Base-by-base conservation (phyloP, 2,329 filamentous ascomycete species). In the Coleophoma cylindrospora region DNA sequence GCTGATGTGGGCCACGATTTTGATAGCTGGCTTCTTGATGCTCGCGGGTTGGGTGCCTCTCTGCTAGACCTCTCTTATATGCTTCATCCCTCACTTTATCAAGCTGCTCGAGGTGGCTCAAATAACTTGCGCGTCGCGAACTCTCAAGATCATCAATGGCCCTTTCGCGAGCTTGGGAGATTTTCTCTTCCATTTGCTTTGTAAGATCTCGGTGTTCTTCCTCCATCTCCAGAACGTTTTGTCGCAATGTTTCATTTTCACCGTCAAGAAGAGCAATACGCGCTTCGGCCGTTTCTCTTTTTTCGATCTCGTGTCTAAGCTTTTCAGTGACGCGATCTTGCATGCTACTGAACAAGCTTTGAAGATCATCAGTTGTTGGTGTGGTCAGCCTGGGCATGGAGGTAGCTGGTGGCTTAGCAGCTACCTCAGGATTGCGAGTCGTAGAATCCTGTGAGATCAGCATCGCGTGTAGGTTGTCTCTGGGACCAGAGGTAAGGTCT, bases 81-180 rank as follows among this genome's bases (percentile, higher is more conserved):
- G 50, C 48, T 10, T 49, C 47, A 2, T 43, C 22, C 22, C 47
- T 47, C 12, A 47, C 47, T 21, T 49, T 43, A 40, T 32, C 19
- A 8, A 52, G 19, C 17, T 49, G 47, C 19, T 49, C 43, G 6
- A 49, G 22, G 11, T 52, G 44, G 34, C 34, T 47, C 15, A 43
- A 38, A 5, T 41, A 38, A 1, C 50, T 40, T 6, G 45, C 22
- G n/a, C 17, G 27, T 19, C 27, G 32, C 21, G 50, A 48, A 21
- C 33, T 34, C 19, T 53, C 48, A 37, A 47, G 47, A 40, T 52
- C 50, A 37, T 49, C 21, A 21, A 52, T 40, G 15, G 50, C 37
- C 34, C 45, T 44, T 12, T 45, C 21, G 13, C 34, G 32, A 5
- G 34, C 43, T 33, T 9, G n/a, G 6, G 27, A 27, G 9, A 5